A percentile compares a stretch with the other conserved stretches of the same genome.
phyloP scores from a whole-genome alignment of 345 rosid species.

The Murraya koenigii region DNA sequence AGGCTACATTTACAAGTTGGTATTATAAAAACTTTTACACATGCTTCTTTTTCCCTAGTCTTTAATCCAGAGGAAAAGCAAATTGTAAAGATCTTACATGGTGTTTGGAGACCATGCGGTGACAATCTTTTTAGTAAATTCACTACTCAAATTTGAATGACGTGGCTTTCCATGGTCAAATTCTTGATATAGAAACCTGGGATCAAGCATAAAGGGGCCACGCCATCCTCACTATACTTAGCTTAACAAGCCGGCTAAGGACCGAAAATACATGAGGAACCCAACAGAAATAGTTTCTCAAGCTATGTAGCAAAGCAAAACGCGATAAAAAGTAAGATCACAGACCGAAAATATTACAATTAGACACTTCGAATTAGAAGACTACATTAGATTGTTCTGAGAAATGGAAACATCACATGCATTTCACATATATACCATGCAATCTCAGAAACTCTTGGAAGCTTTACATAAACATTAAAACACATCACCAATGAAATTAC shows the following conservation, averaged over 20 bases:
- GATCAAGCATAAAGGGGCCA: neutral
- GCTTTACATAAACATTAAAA: constrained; percentile 8
- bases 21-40: too few species aligned
- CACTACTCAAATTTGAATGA: neutral
- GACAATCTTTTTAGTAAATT: neutral
- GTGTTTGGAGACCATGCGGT: neutral
- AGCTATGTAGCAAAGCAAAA: neutral
- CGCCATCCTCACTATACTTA: neutral
- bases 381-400: neutral
- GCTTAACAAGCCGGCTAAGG: neutral
- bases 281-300: neutral
- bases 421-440: neutral
- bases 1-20: neutral
- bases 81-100: neutral
- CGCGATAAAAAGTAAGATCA: neutral
- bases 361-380: neutral
- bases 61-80: neutral
- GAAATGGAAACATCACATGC: neutral
- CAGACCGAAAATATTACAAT: too few species aligned
- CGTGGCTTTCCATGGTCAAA: neutral
- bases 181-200: neutral
- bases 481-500: neutral
- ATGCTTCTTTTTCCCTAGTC: neutral
- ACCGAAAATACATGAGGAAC: neutral
- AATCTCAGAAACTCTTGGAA: neutral